phyloP scores from a whole-genome alignment of 2,329 filamentous ascomycete species.

The Diaporthe helianthi region DNA sequence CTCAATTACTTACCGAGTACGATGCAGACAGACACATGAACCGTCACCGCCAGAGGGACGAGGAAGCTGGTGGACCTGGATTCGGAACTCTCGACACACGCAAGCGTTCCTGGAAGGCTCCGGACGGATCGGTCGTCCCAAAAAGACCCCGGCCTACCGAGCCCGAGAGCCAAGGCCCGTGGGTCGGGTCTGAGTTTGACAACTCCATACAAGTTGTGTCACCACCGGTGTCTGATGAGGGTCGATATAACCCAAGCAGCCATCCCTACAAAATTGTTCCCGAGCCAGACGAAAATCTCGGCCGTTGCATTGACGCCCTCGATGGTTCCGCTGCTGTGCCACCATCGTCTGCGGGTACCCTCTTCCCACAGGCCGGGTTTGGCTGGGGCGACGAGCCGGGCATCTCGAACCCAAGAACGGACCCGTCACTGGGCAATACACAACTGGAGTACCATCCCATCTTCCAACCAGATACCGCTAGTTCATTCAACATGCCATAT shows the following conservation, averaged over 20 bases:
- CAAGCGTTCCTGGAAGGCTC: slow-evolving; percentile 62
- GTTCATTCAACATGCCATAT: slow-evolving; percentile 70
- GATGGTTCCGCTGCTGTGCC: not conserved
- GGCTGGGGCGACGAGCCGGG: slow-evolving; percentile 2
- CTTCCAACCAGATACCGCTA: slow-evolving; percentile 67
- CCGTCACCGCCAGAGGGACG: slow-evolving; percentile 60
- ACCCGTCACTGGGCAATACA: slow-evolving; percentile 39
- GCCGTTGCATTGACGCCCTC: not conserved
- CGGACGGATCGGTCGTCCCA: slow-evolving; percentile 59
- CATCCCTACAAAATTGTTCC: slow-evolving; percentile 34
- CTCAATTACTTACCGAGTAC: slow-evolving; percentile 15
- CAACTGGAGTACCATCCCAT: slow-evolving; percentile 56
- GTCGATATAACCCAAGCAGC: slow-evolving; percentile 26
- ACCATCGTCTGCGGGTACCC: not conserved
- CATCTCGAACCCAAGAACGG: slow-evolving; percentile 4
- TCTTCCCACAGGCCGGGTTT: slow-evolving; percentile 2
- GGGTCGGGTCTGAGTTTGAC: slow-evolving; percentile 19
- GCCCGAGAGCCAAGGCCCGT: slow-evolving; percentile 17
- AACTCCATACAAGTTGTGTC: slow-evolving; percentile 26
- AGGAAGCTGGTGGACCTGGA: slow-evolving; percentile 60
- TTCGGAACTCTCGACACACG: slow-evolving; percentile 59
- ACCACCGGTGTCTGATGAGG: slow-evolving; percentile 34
- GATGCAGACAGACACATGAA: slow-evolving; percentile 63
- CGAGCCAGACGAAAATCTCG: slow-evolving; percentile 38
- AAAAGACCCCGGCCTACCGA: slow-evolving; percentile 43